These are phyloP conservation scores for Carex cristatella DNA, from an alignment of 176 grass and related monocot species.

Conservation along the genomic window DNA sequence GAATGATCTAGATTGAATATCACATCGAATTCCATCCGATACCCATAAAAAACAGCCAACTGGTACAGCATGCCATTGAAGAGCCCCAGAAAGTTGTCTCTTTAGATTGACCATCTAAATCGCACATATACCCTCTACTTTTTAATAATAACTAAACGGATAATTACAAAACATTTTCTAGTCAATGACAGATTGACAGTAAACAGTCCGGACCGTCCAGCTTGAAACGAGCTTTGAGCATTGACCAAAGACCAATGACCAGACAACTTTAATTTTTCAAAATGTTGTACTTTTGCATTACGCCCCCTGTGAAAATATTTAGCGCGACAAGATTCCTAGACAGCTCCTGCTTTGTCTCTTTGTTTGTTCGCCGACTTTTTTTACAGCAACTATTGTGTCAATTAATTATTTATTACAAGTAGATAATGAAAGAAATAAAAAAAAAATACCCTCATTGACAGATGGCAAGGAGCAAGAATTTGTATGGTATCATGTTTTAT, in stretches of 20 bases:
- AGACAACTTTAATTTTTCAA: not conserved
- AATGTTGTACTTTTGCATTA: not conserved
- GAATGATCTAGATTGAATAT: no score
- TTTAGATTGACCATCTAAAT: not conserved
- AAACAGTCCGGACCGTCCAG: not conserved
- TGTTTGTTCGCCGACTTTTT: not conserved
- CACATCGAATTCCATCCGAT: no score
- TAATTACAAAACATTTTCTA: not conserved
- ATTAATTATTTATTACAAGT: not conserved
- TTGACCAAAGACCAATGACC: not conserved
- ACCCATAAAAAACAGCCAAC: no score
- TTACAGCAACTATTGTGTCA: not conserved
- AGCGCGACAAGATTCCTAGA: not conserved
- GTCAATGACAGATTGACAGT: not conserved
- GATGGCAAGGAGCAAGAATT: not conserved
- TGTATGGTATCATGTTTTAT: not conserved
- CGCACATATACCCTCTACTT: not conserved
- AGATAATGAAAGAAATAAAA: no score
- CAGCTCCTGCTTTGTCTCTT: not conserved
- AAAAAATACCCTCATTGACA: no score
- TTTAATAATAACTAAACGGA: not conserved
- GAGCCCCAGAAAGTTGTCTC: not conserved
- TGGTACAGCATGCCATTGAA: not conserved
- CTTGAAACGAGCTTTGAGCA: not conserved
- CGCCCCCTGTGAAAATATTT: not conserved